Evolutionary conservation across 73 alveolate species (phyloP).

Genomic region (Breviolum minutum): DNA sequence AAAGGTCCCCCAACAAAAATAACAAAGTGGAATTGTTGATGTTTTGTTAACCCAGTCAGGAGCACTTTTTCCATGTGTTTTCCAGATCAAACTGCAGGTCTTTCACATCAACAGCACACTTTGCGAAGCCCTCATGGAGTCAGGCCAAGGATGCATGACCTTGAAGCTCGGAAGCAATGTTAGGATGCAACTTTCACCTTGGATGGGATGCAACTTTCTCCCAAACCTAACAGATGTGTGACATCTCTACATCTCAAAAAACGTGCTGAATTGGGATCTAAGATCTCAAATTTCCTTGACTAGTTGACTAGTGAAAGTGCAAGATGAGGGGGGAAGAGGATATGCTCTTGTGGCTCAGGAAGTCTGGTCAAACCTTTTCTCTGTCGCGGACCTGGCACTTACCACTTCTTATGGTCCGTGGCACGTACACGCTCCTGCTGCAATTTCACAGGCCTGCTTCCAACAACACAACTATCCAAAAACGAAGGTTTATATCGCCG

Average conservation of each 20-base stretch:
- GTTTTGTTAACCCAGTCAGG: too few relatives aligned
- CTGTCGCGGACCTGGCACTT: slow-evolving; percentile 61
- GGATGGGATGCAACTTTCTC: neutral
- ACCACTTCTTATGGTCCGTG: slow-evolving; percentile 89
- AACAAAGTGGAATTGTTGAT: too few relatives aligned
- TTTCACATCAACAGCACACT: slow-evolving; percentile 37
- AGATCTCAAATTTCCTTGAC: neutral
- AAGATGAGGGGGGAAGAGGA: neutral
- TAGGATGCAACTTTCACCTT: neutral
- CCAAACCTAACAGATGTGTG: neutral
- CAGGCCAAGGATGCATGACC: neutral
- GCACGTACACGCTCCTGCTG: slow-evolving; percentile 79
- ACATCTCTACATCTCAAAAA: neutral
- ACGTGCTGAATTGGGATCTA: neutral
- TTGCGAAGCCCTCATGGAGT: slow-evolving; percentile 25
- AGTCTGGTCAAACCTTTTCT: slow-evolving; percentile 19
- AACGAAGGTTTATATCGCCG: too few relatives aligned
- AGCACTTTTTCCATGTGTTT: neutral
- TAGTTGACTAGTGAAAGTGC: too few relatives aligned
- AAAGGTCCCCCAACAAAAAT: too few relatives aligned
- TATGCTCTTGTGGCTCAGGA: slow-evolving; percentile 6
- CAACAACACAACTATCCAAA: too few relatives aligned
- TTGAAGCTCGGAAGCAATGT: neutral
- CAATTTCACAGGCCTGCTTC: slow-evolving; percentile 58
- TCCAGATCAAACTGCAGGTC: neutral